Base-by-base conservation (phyloP, 257 asterid species). In the Plantago ovata region DNA sequence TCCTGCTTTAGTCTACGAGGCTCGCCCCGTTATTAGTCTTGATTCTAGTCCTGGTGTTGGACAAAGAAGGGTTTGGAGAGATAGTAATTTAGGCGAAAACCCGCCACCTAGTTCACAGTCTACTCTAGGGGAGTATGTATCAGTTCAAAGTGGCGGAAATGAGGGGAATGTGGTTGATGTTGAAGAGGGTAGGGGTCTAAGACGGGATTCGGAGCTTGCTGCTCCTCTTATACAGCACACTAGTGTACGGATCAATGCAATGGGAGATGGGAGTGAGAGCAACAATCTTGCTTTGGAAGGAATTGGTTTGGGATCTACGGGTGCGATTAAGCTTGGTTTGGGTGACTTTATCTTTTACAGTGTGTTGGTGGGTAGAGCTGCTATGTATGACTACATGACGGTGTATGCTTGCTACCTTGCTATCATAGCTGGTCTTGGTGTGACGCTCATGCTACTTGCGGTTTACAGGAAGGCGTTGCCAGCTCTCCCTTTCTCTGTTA, bases 1-100 rank as follows among this genome's bases (percentile, higher is more conserved):
- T n/a, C 98, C 98, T 9, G 97, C 98, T 60, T 76, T 93, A 38
- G 98, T 92, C n/a, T 92, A 92, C 5, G 98, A 92, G 79, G 97
- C 98, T 0, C 79, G 97, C 1, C 98, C 98, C 0, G 68, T 85
- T 62, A 62, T 72, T 23, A 43, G 65, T 64, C 47, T 20, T 39
- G 79, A 80, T 55, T 61, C 71, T 0, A 76, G 56, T 23, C 64
- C 64, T 0, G 36, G 56, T 24, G 69, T 53, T 42, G 76, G 79
- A 41, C 70, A 68, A 62, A 81, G 95, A 68, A 79, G 97, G 79
- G 82, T 81, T 7, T 88, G 98, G 98, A 81, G 97, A 68, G 90
- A 75, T 38, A 71, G 49, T 1, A 66, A 59, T 67, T 43, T 38
- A 13, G 68, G 47, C 56, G 79, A 61, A 23, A 67, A 58, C 56